Evolutionary conservation across 164 flowering plant genomes (phyloP).

Genomic region (Dillenia turbinata): DNA sequence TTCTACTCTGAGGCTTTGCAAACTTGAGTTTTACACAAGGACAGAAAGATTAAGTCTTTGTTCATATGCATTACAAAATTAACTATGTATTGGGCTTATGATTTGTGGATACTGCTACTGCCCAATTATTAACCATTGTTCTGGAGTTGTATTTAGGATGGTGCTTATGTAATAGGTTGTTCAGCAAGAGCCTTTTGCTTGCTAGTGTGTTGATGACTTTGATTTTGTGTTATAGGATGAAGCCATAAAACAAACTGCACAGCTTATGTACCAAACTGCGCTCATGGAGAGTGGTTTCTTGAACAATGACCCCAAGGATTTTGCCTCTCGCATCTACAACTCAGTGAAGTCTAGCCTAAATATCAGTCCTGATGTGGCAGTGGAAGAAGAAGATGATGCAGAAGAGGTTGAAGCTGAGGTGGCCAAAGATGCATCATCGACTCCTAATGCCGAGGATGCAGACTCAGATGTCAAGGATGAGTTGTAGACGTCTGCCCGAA

Average conservation of each 20-base stretch:
- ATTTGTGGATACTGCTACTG: too few species aligned
- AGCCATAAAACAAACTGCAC: conserved; percentile 65
- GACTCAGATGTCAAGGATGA: conserved; percentile 49
- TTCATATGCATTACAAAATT: neutral
- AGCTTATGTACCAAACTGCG: conserved; percentile 89
- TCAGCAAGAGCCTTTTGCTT: neutral
- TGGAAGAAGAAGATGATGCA: conserved; percentile 73
- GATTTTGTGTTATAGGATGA: conserved; percentile 49
- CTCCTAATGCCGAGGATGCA: conserved; percentile 17
- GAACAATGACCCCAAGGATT: conserved; percentile 74
- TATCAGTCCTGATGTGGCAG: conserved; percentile 70
- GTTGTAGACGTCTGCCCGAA: conserved; percentile 35
- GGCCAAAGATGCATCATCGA: conserved; percentile 19
- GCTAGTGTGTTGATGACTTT: neutral
- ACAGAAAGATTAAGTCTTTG: neutral
- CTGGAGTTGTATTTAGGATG: too few species aligned
- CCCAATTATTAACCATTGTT: too few species aligned
- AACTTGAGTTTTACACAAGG: neutral
- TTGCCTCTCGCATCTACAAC: conserved; percentile 71
- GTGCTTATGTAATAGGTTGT: neutral
- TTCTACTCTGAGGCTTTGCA: too few species aligned
- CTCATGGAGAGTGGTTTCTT: conserved; percentile 91
- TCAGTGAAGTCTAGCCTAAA: conserved; percentile 74
- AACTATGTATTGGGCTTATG: too few species aligned
- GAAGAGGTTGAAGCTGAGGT: conserved; percentile 39